Percentiles rank a stretch among this genome's conserved stretches.
These are phyloP conservation scores for Castanopsis chinensis DNA, from an alignment of 306 rosid species.

Conservation along the genomic window DNA sequence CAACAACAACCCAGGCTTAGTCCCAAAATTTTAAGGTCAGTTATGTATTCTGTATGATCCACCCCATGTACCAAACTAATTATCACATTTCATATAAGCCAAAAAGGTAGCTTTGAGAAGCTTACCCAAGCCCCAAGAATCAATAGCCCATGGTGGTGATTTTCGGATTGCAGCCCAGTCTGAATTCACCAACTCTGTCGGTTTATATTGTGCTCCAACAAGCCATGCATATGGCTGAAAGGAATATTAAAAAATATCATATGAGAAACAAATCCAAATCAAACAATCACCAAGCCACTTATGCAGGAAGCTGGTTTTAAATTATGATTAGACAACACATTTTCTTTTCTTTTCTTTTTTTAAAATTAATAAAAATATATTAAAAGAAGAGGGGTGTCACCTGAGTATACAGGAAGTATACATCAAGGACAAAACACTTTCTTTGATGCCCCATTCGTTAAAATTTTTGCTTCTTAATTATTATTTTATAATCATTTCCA, in stretches of 20 bases:
- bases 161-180: slow-evolving; percentile 86
- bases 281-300: slow-evolving; percentile 4
- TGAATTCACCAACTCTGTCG: slow-evolving; percentile 83
- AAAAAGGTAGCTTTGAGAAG: slow-evolving; percentile 23
- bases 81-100: slow-evolving; percentile 14
- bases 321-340: too few relatives aligned
- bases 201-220: slow-evolving; percentile 87
- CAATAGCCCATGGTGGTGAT: slow-evolving; percentile 95
- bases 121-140: slow-evolving; percentile 99
- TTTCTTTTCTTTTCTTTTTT: too few relatives aligned
- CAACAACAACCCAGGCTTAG: slow-evolving; percentile 31
- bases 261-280: slow-evolving; percentile 28
- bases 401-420: too few relatives aligned
- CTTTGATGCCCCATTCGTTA: too few relatives aligned
- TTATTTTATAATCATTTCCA: neutral
- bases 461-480: neutral
- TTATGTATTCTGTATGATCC: neutral
- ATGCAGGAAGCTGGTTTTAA: too few relatives aligned
- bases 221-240: slow-evolving; percentile 98
- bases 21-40: slow-evolving; percentile 47
- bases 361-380: too few relatives aligned
- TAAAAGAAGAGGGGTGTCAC: too few relatives aligned
- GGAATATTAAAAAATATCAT: slow-evolving; percentile 25
- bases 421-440: too few relatives aligned
- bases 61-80: slow-evolving; percentile 18